Percentiles rank a stretch among this genome's conserved stretches.
Conservation (phyloP, 2,329 filamentous ascomycete genomes). For the Diaporthe sp. region DNA sequence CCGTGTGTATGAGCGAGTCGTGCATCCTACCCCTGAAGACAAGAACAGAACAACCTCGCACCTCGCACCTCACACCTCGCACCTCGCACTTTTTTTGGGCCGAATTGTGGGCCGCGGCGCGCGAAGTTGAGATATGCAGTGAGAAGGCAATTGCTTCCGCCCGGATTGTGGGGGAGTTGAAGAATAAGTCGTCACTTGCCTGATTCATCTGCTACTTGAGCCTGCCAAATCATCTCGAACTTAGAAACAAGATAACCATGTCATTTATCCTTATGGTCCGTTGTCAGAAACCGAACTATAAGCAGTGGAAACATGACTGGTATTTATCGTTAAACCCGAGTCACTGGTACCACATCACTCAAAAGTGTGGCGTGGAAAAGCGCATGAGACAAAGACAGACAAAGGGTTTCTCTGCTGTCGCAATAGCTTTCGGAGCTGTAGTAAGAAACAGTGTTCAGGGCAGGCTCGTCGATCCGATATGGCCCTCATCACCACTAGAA, state of each 20-base stretch:
- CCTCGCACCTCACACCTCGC: neutral
- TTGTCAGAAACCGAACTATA: neutral
- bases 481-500: neutral
- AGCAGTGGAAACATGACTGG: neutral
- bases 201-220: neutral
- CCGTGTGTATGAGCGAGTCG: neutral
- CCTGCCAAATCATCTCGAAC: neutral
- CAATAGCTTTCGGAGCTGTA: neutral
- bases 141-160: neutral
- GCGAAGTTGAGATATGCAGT: neutral
- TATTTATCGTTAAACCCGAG: neutral
- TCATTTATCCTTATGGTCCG: neutral
- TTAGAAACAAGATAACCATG: neutral
- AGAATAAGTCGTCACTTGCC: neutral
- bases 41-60: neutral
- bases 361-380: neutral
- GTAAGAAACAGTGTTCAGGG: neutral
- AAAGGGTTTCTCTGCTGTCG: neutral
- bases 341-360: neutral
- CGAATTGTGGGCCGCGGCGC: neutral
- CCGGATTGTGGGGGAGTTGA: neutral
- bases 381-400: neutral
- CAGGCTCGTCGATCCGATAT: neutral
- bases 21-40: neutral
- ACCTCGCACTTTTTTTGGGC: neutral